phyloP scores from a whole-genome alignment of 306 rosid genomes.

The Ormosia emarginata region DNA sequence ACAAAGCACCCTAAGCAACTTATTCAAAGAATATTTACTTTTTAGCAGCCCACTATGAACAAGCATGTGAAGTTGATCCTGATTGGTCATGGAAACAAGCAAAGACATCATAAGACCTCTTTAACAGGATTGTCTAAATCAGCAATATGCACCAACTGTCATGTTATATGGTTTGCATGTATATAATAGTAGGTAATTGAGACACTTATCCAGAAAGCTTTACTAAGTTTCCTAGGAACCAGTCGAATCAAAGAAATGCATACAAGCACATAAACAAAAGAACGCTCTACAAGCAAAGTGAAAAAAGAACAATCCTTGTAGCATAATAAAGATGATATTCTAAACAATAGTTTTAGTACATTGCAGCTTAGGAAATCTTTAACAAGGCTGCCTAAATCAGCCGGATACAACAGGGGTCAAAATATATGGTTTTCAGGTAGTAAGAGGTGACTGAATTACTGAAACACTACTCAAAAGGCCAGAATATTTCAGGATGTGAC shows the following conservation, averaged over 20 bases:
- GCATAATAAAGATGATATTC: slow-evolving; percentile 1
- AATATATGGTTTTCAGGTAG: slow-evolving; percentile 11
- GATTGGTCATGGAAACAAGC: background rate
- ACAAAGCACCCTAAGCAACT: background rate
- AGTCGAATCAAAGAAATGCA: background rate
- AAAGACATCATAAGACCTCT: background rate
- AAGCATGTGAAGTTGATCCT: background rate
- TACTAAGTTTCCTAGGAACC: background rate
- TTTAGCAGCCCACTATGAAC: slow-evolving; percentile 6
- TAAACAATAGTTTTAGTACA: background rate
- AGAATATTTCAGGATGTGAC: background rate
- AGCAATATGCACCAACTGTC: slow-evolving; percentile 3
- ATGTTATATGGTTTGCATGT: background rate
- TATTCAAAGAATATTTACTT: background rate
- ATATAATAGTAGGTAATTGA: background rate
- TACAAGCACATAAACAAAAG: background rate
- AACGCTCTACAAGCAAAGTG: background rate
- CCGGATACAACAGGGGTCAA: slow-evolving; percentile 4
- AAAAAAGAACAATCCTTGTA: background rate
- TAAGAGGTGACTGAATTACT: background rate
- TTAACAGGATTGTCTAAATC: slow-evolving; percentile 5
- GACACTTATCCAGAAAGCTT: background rate
- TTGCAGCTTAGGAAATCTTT: background rate
- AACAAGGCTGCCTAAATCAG: background rate
- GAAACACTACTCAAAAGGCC: background rate